Conservation (phyloP, 495 filamentous ascomycete genomes). For the Tetracladium marchalianum region DNA sequence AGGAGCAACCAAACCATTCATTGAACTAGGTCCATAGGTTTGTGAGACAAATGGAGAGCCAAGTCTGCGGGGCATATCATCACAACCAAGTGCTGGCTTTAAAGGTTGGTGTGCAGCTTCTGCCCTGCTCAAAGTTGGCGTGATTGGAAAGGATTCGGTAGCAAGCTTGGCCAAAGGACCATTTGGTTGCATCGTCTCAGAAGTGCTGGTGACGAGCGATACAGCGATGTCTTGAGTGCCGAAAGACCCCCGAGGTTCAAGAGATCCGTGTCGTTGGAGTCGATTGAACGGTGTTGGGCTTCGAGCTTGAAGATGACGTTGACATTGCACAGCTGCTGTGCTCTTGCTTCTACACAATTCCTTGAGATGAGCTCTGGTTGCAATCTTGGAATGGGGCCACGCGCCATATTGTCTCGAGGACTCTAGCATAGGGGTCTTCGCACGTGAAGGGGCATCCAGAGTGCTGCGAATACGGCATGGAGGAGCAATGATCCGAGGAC, state of each 20-base stretch:
- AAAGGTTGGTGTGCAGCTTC: slow-evolving; percentile 17
- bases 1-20: slow-evolving; percentile 16
- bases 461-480: neutral
- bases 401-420: slow-evolving; percentile 25
- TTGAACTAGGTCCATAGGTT: slow-evolving; percentile 45
- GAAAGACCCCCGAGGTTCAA: slow-evolving; percentile 32
- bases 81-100: slow-evolving; percentile 17
- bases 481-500: slow-evolving; percentile 26
- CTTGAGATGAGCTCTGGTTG: slow-evolving; percentile 72
- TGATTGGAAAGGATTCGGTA: slow-evolving; percentile 18
- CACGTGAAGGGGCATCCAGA: slow-evolving; percentile 1
- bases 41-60: slow-evolving; percentile 47
- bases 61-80: slow-evolving; percentile 18
- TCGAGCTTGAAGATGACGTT: slow-evolving; percentile 60
- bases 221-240: slow-evolving; percentile 71
- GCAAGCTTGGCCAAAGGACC: slow-evolving; percentile 56
- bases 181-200: slow-evolving; percentile 66
- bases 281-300: slow-evolving; percentile 64
- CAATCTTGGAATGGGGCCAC: slow-evolving; percentile 78
- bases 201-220: slow-evolving; percentile 71
- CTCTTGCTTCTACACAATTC: slow-evolving; percentile 73
- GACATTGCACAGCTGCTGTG: slow-evolving; percentile 53
- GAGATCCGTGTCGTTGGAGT: slow-evolving; percentile 32
- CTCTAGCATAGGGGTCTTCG: slow-evolving; percentile 47
- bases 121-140: slow-evolving; percentile 13